Percentiles rank a stretch among this genome's conserved stretches.
phyloP scores from a whole-genome alignment of 257 asterid genomes.

The Mentha longifolia region DNA sequence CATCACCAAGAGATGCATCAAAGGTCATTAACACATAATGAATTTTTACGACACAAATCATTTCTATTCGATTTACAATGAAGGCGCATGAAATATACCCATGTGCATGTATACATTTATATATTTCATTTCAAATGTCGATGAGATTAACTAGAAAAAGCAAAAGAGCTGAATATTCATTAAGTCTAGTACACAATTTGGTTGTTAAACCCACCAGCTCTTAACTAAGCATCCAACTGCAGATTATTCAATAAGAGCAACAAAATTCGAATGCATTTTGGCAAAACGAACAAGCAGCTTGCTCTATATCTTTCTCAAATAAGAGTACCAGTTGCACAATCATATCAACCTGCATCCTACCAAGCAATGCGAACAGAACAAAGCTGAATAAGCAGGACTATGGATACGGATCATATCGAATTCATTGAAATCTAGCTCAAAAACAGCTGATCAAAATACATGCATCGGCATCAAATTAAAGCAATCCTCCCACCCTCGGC shows the following conservation, averaged over 20 bases:
- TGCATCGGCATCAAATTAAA: not conserved
- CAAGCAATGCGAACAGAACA: constrained; percentile 1
- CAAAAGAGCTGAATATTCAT: too few species aligned
- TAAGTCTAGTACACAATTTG: not conserved
- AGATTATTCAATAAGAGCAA: not conserved
- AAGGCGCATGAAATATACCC: not conserved
- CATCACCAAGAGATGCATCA: not conserved
- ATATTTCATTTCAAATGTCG: constrained; percentile 14
- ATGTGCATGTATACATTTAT: not conserved
- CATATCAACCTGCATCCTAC: constrained; percentile 6
- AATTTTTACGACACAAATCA: not conserved
- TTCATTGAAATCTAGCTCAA: constrained; percentile 30
- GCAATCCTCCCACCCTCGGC: constrained; percentile 10
- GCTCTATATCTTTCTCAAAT: constrained; percentile 22
- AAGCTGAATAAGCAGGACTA: constrained; percentile 1
- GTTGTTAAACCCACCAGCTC: not conserved
- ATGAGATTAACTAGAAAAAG: constrained; percentile 7
- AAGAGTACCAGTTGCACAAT: too few species aligned
- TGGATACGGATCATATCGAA: constrained; percentile 25
- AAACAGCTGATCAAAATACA: constrained; percentile 24
- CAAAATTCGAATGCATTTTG: constrained; percentile 1
- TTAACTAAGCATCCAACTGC: not conserved
- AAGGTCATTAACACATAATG: not conserved
- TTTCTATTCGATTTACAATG: constrained; percentile 1
- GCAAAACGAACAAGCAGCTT: constrained; percentile 5